A percentile compares a stretch with the other conserved stretches of the same genome.
Evolutionary conservation across 2,329 filamentous ascomycete species (phyloP).

Genomic region (Biscogniauxia mediterranea): DNA sequence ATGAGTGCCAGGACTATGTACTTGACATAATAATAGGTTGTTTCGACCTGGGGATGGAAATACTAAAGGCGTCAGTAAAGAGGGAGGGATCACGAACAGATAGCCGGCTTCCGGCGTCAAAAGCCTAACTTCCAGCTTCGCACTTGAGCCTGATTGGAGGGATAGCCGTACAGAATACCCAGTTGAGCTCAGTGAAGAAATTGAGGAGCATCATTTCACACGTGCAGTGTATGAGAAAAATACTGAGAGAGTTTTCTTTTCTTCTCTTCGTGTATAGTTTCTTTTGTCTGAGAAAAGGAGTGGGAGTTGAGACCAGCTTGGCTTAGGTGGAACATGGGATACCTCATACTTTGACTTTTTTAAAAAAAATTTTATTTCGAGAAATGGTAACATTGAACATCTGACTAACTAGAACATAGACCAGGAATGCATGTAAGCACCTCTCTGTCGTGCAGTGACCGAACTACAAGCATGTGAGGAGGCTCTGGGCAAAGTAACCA

Average conservation of each 20-base stretch:
- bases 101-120: constrained; percentile 28
- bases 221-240: constrained; percentile 27
- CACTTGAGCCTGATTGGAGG: constrained; percentile 23
- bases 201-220: constrained; percentile 29
- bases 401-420: neutral
- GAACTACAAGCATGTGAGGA: neutral
- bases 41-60: neutral
- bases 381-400: neutral
- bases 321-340: constrained; percentile 12
- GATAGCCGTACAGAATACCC: constrained; percentile 14
- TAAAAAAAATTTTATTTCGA: neutral
- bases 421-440: neutral
- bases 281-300: neutral
- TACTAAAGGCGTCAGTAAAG: constrained; percentile 4
- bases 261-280: neutral
- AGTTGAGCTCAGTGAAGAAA: constrained; percentile 26
- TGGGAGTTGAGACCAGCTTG: constrained; percentile 13
- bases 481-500: neutral
- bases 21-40: neutral
- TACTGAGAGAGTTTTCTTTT: neutral
- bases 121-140: constrained; percentile 20
- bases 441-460: neutral
- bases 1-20: neutral
- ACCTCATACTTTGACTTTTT: constrained; percentile 1
- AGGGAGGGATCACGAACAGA: constrained; percentile 16